Base-by-base conservation (phyloP, 768 basidiomycete species). In the Atractiella rhizophila region DNA sequence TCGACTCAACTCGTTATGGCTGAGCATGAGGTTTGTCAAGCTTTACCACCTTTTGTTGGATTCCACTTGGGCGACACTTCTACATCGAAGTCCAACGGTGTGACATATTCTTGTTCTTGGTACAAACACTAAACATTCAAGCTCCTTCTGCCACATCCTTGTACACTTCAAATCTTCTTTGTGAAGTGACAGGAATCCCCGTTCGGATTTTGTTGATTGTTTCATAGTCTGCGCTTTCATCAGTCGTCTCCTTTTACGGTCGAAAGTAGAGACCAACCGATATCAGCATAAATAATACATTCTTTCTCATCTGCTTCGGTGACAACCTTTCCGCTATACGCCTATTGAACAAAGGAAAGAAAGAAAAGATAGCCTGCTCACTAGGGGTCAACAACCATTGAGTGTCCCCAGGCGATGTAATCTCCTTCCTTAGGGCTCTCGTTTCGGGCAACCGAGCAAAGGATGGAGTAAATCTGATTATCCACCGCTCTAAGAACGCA, bases 391-490 rank as follows among this genome's bases (percentile, higher is more conserved):
- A 85, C 73, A 10, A 83, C 66, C 71, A 78, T 74, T 2, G 77
- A 76, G 23, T 47, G 46, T 0, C 56, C 56, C 42, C 48, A 57
- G 42, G 88, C 83, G 54, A 91, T 82, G 58, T 96, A 96, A 13
- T 52, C 49, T 4, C 66, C 66, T 16, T 81, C 77, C n/a, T n/a
- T n/a, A n/a, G n/a, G n/a, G 9, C 61, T 70, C 49, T 75, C 54
- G 49, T 88, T 75, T 19, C 86, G 69, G 3, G 91, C 88, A 24
- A 86, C 85, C 42, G 83, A 91, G 55, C 83, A 88, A 82, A 86
- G 88, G 1, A 78, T 68, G 47, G 94, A 70, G 61, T 70, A 98
- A n/a, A 96, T 70, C 59, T 96, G 86, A 54, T 96, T 94, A 56
- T 98, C 91, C 19, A 85, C 69, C 5, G 91, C 91, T 43, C 86